Evolutionary conservation across 2,329 filamentous ascomycete genomes (phyloP), one percentile per base, ranked within the genome.

Genomic region (Calonectria fujianensis): DNA sequence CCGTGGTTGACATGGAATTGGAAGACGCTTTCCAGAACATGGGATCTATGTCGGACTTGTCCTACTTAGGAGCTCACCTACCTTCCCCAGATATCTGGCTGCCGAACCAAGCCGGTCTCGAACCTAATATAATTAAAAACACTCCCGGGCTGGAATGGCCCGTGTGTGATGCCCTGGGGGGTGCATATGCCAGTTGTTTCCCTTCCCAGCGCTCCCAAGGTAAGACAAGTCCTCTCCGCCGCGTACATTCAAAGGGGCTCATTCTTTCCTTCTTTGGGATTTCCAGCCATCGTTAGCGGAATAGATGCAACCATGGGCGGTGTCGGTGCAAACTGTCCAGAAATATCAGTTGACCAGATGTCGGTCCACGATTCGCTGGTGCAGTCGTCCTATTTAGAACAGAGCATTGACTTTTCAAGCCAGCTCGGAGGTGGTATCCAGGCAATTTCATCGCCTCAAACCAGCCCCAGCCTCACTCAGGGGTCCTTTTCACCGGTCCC

Each of bases 51-150:
- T 27, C 29, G 7, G 57, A 63, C 5, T 41, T 63, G 41, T 63
- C 57, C 35, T 18, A 37, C 32, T 24, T 63, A 41, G 57, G 57
- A 24, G 35, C 57, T 63, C 57, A 63, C 18, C 41, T 63, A 3
- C 2, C 5, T 10, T 20, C 16, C 16, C 3, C 24, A 29, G 24
- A 63, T 41, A 7, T 4, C 5, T 63, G 35, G 57, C 27, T 29
- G 5, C 24, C 7, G 16, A 4, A 1, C 4, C 24, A 41, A 11
- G 9, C 5, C 7, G 24, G 39, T 8, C 16, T 27, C 24, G 14
- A 16, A 20, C 2, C 24, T 8, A 27, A 27, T 27, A 6, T 37
- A 37, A 13, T 14, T 18, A 37, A 63, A 2, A 29, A 4, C 2
- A 1, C 24, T 0, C 1, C 37, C 24, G 57, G 35, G n/a, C 27